These are phyloP conservation scores for Cinnamomum chago DNA, from an alignment of 164 flowering plant species.

Conservation along the genomic window DNA sequence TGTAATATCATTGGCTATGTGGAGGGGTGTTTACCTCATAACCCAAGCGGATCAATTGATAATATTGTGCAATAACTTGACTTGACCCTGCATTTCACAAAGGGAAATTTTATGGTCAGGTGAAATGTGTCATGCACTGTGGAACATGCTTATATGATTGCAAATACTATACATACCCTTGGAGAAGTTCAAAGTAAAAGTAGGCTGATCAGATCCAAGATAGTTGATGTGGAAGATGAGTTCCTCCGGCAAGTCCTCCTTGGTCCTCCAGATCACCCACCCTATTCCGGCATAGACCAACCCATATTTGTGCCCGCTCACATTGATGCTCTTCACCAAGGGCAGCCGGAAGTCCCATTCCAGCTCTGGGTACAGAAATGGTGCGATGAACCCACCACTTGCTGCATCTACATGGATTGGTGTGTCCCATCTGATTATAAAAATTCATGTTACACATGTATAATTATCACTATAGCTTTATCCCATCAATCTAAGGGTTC, in stretches of 20 bases:
- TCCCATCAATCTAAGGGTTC: too few species aligned
- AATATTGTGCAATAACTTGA: conserved; percentile 42
- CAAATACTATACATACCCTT: conserved; percentile 22
- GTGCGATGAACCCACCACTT: conserved; percentile 44
- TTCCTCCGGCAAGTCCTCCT: conserved; percentile 41
- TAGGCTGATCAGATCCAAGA: conserved; percentile 45
- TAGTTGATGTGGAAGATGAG: conserved; percentile 48
- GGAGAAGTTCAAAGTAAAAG: conserved; percentile 46
- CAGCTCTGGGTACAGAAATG: conserved; percentile 39
- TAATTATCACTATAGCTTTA: too few species aligned
- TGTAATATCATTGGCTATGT: too few species aligned
- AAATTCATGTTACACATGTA: too few species aligned
- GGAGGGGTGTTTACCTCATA: conserved; percentile 21
- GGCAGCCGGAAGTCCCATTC: conserved; percentile 48
- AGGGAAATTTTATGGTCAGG: background rate
- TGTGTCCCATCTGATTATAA: conserved; percentile 34
- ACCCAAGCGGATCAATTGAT: conserved; percentile 39
- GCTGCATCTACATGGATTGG: conserved; percentile 52
- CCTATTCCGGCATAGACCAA: conserved; percentile 43
- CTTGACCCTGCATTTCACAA: conserved; percentile 31
- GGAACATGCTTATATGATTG: background rate
- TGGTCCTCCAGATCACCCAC: conserved; percentile 47
- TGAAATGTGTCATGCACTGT: background rate
- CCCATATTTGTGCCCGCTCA: conserved; percentile 40
- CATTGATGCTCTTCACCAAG: conserved; percentile 40